phyloP scores from a whole-genome alignment of 495 filamentous ascomycete genomes.

The Tetracladium setigerum region DNA sequence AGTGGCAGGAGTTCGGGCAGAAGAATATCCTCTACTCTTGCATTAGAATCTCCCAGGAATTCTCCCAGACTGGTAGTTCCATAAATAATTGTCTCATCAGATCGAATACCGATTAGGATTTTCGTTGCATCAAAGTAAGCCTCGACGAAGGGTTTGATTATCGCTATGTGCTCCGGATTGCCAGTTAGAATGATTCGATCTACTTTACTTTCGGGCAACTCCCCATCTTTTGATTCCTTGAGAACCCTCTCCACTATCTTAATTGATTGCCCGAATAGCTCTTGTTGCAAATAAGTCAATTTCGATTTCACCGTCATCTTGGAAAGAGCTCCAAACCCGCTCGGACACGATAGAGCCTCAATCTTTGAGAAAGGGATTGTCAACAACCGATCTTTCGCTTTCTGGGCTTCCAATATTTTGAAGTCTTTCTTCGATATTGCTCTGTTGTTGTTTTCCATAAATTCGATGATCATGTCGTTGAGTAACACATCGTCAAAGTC shows the following conservation, averaged over 20 bases:
- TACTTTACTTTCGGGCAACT: constrained; percentile 85
- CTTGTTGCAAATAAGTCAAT: too few relatives aligned
- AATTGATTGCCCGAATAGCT: constrained; percentile 79
- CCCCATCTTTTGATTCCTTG: constrained; percentile 94
- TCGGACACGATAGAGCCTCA: too few relatives aligned
- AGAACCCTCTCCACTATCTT: constrained; percentile 96
- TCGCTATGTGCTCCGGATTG: constrained; percentile 88
- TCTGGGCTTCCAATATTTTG: too few relatives aligned
- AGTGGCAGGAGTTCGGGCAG: constrained; percentile 95
- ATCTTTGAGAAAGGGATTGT: too few relatives aligned
- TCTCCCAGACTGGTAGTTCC: constrained; percentile 97
- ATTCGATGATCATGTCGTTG: constrained; percentile 87
- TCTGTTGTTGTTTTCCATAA: too few relatives aligned
- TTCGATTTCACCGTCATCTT: too few relatives aligned
- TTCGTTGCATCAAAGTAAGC: constrained; percentile 98
- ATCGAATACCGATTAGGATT: constrained; percentile 98
- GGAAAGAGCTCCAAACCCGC: too few relatives aligned
- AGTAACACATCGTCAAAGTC: constrained; percentile 97
- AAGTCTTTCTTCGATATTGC: too few relatives aligned
- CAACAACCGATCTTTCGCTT: too few relatives aligned
- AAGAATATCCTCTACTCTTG: constrained; percentile 92
- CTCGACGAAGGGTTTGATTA: constrained; percentile 86
- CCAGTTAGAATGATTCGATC: constrained; percentile 88
- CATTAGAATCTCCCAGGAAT: constrained; percentile 84
- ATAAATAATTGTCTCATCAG: constrained; percentile 97